A percentile compares a stretch with the other conserved stretches of the same genome.
These are phyloP conservation scores for Schizophyllum amplum DNA, from an alignment of 1,284 basidiomycete genomes.

Conservation along the genomic window DNA sequence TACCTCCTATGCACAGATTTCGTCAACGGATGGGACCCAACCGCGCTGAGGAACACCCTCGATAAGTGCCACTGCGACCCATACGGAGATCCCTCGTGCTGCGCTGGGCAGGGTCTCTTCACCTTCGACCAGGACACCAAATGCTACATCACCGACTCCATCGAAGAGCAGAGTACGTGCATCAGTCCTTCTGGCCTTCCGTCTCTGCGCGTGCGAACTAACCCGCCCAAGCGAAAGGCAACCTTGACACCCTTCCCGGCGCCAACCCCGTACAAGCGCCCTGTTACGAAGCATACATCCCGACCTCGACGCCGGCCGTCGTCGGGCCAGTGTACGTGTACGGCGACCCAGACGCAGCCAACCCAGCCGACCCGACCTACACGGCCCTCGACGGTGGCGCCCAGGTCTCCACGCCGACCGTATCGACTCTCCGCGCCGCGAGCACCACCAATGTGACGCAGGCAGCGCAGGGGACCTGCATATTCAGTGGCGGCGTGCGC, in stretches of 20 bases:
- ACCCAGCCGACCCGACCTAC: conserved; percentile 2
- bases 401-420: neutral
- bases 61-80: conserved; percentile 35
- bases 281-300: conserved; percentile 13
- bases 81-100: conserved; percentile 33
- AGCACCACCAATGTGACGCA: conserved; percentile 9
- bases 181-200: neutral
- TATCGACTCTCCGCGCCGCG: neutral
- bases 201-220: neutral
- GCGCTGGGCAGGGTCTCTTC: conserved; percentile 29
- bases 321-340: conserved; percentile 12
- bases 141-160: conserved; percentile 28
- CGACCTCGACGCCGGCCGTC: conserved; percentile 10
- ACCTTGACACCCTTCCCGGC: conserved; percentile 11
- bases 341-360: neutral
- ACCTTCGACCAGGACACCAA: conserved; percentile 21
- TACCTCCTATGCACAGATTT: no score
- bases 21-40: conserved; percentile 28
- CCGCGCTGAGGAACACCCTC: conserved; percentile 36
- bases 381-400: conserved; percentile 8
- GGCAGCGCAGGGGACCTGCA: conserved; percentile 13
- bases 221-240: conserved; percentile 10
- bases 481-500: conserved; percentile 8
- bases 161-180: conserved; percentile 28
- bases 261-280: conserved; percentile 9